A percentile compares a stretch with the other conserved stretches of the same genome.
Evolutionary conservation across 73 alveolate species (phyloP).

Genomic region (Paraurostyla sp.): DNA sequence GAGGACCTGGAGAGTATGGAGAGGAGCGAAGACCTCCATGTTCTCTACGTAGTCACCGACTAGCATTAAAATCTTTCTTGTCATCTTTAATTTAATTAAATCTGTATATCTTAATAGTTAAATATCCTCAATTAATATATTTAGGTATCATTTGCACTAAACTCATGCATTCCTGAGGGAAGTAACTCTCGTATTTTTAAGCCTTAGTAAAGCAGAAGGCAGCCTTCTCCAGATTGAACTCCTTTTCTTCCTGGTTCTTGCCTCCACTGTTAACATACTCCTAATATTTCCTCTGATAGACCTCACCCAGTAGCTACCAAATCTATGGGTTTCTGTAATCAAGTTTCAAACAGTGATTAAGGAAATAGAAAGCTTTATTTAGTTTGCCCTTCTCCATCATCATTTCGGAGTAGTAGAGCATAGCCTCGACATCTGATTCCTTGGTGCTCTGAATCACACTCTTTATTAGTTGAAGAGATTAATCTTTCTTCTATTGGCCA

Average conservation of each 20-base stretch:
- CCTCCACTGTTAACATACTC: neutral
- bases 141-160: constrained; percentile 27
- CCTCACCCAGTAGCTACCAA: constrained; percentile 23
- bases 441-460: neutral
- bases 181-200: neutral
- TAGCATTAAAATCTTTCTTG: constrained; percentile 82
- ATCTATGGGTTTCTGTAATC: constrained; percentile 13
- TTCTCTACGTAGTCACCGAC: constrained; percentile 95
- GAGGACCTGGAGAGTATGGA: constrained; percentile 79
- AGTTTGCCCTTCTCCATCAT: neutral
- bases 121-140: neutral
- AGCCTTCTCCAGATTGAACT: constrained; percentile 20
- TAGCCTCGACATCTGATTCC: constrained; percentile 13
- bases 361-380: constrained; percentile 4
- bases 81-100: constrained; percentile 46
- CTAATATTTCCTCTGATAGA: neutral
- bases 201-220: constrained; percentile 28
- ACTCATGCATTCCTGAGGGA: neutral
- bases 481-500: neutral
- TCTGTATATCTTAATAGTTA: neutral
- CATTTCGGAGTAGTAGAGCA: neutral
- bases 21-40: constrained; percentile 91
- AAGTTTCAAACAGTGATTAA: neutral
- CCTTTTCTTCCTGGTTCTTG: neutral
- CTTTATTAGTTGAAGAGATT: neutral